Evolutionary conservation across 257 asterid species (phyloP).

Genomic region (Solanum chiquidenum): DNA sequence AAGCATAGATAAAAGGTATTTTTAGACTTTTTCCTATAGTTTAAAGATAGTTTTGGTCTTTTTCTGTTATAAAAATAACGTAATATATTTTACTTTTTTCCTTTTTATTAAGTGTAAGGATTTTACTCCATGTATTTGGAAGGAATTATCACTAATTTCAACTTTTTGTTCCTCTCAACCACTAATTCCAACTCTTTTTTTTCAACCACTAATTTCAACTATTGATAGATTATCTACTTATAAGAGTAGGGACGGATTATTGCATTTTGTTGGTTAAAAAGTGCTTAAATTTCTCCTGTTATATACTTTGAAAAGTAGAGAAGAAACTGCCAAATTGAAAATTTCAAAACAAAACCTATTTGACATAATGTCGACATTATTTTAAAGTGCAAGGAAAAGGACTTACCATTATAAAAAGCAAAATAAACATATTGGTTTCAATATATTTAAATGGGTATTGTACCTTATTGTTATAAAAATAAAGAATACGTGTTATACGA

Average conservation of each 20-base stretch:
- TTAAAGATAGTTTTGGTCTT: too few relatives aligned
- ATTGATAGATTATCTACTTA: background rate
- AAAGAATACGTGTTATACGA: background rate
- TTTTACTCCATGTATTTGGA: background rate
- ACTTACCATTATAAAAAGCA: background rate
- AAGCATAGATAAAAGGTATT: too few relatives aligned
- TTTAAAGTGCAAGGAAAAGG: background rate
- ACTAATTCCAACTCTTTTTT: background rate
- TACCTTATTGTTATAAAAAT: background rate
- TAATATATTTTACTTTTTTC: background rate
- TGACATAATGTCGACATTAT: constrained; percentile 8
- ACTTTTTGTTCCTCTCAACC: background rate
- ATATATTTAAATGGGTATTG: background rate
- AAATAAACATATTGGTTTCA: background rate
- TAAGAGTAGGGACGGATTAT: background rate
- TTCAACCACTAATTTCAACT: background rate
- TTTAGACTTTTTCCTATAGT: too few relatives aligned
- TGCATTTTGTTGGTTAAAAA: background rate
- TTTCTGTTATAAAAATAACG: background rate
- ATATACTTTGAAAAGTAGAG: background rate
- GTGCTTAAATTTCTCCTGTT: background rate
- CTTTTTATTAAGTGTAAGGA: background rate
- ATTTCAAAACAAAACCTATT: background rate
- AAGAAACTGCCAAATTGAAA: background rate
- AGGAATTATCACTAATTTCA: background rate